phyloP scores from a whole-genome alignment of 768 basidiomycete species.

The Postia placenta region DNA sequence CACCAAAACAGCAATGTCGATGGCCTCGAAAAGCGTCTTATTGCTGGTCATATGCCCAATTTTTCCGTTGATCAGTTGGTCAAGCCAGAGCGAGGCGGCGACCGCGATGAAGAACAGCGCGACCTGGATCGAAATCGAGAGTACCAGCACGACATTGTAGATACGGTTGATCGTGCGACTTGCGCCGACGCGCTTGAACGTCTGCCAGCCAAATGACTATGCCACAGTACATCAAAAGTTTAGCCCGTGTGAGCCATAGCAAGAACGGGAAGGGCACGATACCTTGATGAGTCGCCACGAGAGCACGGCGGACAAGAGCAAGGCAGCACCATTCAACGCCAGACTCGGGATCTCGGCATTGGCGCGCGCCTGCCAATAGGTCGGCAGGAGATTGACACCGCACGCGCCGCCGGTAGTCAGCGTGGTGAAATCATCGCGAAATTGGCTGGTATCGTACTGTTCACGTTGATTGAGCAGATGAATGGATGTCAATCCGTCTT shows the following conservation, averaged over 20 bases:
- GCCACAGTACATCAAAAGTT: too few relatives aligned
- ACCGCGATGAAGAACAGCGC: constrained; percentile 71
- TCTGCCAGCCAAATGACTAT: constrained; percentile 82
- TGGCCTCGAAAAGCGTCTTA: constrained; percentile 44
- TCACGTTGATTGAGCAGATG: neutral
- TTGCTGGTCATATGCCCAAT: constrained; percentile 48
- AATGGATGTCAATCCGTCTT: neutral
- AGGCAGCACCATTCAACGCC: constrained; percentile 52
- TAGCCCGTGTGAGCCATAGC: neutral
- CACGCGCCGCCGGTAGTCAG: constrained; percentile 66
- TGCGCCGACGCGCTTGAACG: constrained; percentile 81
- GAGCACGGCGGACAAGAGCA: constrained; percentile 56
- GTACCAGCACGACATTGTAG: constrained; percentile 64
- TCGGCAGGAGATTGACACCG: constrained; percentile 45
- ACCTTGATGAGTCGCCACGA: constrained; percentile 77
- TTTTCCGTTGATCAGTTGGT: constrained; percentile 63
- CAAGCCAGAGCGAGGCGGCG: constrained; percentile 70
- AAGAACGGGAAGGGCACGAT: constrained; percentile 1
- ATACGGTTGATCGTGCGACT: constrained; percentile 65
- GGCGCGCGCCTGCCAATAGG: constrained; percentile 58
- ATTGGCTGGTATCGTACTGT: constrained; percentile 42
- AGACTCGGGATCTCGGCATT: constrained; percentile 60
- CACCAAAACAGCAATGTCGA: constrained; percentile 49
- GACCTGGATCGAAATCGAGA: constrained; percentile 73
- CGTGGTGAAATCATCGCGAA: constrained; percentile 48